These are phyloP conservation scores for Dactylellina haptotyla DNA, from an alignment of 2,329 filamentous ascomycete genomes.

Conservation along the genomic window DNA sequence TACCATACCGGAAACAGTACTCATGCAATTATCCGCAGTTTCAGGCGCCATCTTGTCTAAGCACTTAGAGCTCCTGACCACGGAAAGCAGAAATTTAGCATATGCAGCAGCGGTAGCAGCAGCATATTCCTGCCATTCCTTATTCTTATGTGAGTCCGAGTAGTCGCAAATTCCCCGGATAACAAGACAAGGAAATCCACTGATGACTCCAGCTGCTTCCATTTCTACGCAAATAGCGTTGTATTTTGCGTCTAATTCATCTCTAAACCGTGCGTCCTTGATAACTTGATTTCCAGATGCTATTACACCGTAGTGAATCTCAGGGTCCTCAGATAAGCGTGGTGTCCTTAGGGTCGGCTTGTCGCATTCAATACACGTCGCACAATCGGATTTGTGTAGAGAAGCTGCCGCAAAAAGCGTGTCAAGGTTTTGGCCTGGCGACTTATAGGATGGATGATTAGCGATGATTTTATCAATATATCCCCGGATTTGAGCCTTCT, in stretches of 20 bases:
- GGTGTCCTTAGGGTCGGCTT: background rate
- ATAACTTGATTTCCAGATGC: slow-evolving; percentile 19
- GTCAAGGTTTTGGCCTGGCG: background rate
- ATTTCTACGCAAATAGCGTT: slow-evolving; percentile 16
- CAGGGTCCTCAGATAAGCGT: background rate
- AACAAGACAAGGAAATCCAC: slow-evolving; percentile 6
- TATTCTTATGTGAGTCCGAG: slow-evolving; percentile 15
- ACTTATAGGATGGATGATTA: background rate
- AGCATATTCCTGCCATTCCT: slow-evolving; percentile 23
- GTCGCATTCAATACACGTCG: background rate
- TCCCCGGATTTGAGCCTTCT: background rate
- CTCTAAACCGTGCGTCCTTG: background rate
- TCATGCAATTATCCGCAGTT: too few relatives aligned
- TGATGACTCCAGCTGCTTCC: slow-evolving; percentile 15
- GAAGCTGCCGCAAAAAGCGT: background rate
- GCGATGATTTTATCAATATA: background rate
- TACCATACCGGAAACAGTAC: too few relatives aligned
- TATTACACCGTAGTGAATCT: slow-evolving; percentile 20
- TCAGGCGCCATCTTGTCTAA: too few relatives aligned
- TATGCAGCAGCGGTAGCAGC: slow-evolving; percentile 8
- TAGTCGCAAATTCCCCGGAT: slow-evolving; percentile 29
- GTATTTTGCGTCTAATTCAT: background rate
- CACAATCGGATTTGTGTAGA: background rate
- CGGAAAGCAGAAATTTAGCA: slow-evolving; percentile 5
- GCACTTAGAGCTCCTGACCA: too few relatives aligned